Evolutionary conservation across 768 basidiomycete genomes (phyloP), one percentile per base, ranked within the genome.

Genomic region (Termitomyces sp.): DNA sequence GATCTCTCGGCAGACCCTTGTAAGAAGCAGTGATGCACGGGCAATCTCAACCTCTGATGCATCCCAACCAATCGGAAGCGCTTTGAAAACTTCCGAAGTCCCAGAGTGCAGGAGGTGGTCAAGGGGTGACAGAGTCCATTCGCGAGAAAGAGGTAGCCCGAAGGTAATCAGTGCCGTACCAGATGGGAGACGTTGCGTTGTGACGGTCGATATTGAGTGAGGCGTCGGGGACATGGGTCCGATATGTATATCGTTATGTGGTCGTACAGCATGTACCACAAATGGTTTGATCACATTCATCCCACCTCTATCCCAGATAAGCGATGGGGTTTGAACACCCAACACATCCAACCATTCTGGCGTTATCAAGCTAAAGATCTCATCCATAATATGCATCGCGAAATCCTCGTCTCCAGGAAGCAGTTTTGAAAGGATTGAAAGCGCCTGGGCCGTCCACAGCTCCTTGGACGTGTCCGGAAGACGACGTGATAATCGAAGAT

Each of bases 41-140:
- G 86, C 83, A 7, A 96, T 71, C 36, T 95, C 89, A 12, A 82
- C 74, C 67, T 98, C 94, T 3, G 84, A 86, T 0, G 85, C 83
- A 63, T 87, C 79, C 94, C 94, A 96, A 3, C 77, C 74, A 0
- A 71, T 56, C 0, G 93, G 90, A 1, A 90, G 77, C 20, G 76
- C 61, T 33, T 79, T 77, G 71, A 96, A 89, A 0, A 91, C 87
- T 0, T 79, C 81, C 0, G 86, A 83, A 22, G 70, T 74, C 0
- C 84, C 86, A 0, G 94, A 95, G 10, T 85, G 84, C 9, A 98
- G 73, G 7, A 98, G 80, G 60, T 94, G 86, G 60, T 91, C 81
- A 5, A 97, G 66, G 0, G 93, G 83, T 0, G 75, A 68, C 40
- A 88, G 74, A 5, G 80, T 66, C 89, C 93, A 96, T 64, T 91